Conservation (phyloP, 805 yeast genomes). For the Suhomyces xylopsoci region DNA sequence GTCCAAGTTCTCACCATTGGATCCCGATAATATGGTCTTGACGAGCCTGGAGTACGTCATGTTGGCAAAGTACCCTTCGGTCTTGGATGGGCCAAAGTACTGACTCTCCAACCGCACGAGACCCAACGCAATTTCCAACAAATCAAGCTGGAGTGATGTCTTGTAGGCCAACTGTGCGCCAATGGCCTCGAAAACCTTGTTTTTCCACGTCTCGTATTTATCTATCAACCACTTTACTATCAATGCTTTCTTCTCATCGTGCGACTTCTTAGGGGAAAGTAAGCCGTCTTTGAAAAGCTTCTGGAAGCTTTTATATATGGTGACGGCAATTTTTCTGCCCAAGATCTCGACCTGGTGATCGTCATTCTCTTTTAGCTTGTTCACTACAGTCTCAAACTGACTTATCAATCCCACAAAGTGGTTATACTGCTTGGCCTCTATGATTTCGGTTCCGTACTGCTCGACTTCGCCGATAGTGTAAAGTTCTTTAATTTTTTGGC, state of each 20-base stretch:
- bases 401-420: slow-evolving; percentile 48
- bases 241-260: slow-evolving; percentile 44
- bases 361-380: slow-evolving; percentile 12
- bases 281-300: slow-evolving; percentile 41
- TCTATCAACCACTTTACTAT: slow-evolving; percentile 64
- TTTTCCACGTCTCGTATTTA: slow-evolving; percentile 55
- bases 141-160: slow-evolving; percentile 49
- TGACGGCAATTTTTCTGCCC: slow-evolving; percentile 41
- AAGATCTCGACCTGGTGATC: slow-evolving; percentile 24
- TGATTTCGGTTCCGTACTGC: slow-evolving; percentile 26
- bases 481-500: background rate
- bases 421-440: slow-evolving; percentile 52
- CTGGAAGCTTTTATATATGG: slow-evolving; percentile 48
- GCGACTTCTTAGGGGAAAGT: slow-evolving; percentile 30
- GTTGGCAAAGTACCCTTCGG: slow-evolving; percentile 63
- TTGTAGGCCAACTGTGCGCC: slow-evolving; percentile 42
- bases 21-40: slow-evolving; percentile 23
- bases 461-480: slow-evolving; percentile 18
- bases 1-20: slow-evolving; percentile 34
- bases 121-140: slow-evolving; percentile 54
- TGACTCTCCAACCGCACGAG: slow-evolving; percentile 55
- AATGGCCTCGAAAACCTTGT: slow-evolving; percentile 40
- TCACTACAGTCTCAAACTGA: slow-evolving; percentile 27
- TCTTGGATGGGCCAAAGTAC: slow-evolving; percentile 45
- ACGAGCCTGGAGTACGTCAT: slow-evolving; percentile 45